A percentile compares a stretch with the other conserved stretches of the same genome.
Evolutionary conservation across 495 filamentous ascomycete species (phyloP).

Genomic region (Neurospora sp.): DNA sequence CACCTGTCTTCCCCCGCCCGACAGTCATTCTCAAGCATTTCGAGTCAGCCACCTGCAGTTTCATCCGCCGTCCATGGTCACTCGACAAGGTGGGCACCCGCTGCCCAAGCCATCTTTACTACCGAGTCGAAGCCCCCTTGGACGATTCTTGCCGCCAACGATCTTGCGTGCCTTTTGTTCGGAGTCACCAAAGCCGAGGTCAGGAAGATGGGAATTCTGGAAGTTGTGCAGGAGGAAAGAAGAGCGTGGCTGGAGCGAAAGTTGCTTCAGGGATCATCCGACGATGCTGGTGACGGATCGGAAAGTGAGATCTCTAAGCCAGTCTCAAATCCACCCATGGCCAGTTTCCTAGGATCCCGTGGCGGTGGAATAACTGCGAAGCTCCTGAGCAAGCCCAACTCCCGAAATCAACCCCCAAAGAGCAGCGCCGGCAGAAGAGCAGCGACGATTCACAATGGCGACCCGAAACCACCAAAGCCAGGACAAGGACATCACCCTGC

Average conservation of each 20-base stretch:
- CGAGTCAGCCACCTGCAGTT: constrained; percentile 20
- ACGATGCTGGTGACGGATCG: constrained; percentile 33
- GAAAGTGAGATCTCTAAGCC: constrained; percentile 34
- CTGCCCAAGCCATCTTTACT: constrained; percentile 92
- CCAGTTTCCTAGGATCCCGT: constrained; percentile 47
- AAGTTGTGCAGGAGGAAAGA: constrained; percentile 82
- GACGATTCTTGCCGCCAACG: constrained; percentile 96
- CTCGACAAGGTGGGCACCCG: constrained; percentile 79
- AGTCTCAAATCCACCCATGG: constrained; percentile 37
- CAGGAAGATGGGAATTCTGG: constrained; percentile 86
- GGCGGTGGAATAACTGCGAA: constrained; percentile 71
- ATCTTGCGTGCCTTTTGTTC: constrained; percentile 91
- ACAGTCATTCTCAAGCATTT: constrained; percentile 23
- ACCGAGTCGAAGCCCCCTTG: constrained; percentile 81
- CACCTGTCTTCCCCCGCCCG: constrained; percentile 33
- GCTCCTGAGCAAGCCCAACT: constrained; percentile 79
- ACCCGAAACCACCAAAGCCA: constrained; percentile 50
- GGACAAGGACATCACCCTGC: constrained; percentile 43
- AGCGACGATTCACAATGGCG: constrained; percentile 67
- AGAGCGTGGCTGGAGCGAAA: constrained; percentile 85
- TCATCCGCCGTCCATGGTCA: constrained; percentile 61
- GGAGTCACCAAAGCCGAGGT: constrained; percentile 92
- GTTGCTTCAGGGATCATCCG: constrained; percentile 45
- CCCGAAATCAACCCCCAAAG: constrained; percentile 44
- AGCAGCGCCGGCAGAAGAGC: constrained; percentile 38